Percentiles rank a stretch among this genome's conserved stretches.
Conservation (phyloP, 306 rosid genomes). For the Prinsepia uniflora region DNA sequence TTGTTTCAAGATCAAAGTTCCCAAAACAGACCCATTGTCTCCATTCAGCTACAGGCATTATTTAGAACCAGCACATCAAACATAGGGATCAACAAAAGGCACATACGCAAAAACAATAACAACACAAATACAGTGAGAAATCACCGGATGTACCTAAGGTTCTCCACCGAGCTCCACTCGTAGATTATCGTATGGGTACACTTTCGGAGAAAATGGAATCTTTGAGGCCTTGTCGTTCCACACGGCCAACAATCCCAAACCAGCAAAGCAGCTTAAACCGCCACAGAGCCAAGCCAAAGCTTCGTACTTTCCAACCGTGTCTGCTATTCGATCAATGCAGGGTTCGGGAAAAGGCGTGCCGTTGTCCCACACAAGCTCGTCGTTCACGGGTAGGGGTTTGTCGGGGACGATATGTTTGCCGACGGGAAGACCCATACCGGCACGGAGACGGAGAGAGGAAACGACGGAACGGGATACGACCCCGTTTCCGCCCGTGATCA, state of each 20-base stretch:
- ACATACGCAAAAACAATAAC: constrained; percentile 37
- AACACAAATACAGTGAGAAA: constrained; percentile 13
- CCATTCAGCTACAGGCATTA: constrained; percentile 31
- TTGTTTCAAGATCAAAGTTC: neutral
- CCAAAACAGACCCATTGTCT: constrained; percentile 1
- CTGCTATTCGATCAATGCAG: constrained; percentile 93
- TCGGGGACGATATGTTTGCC: constrained; percentile 85
- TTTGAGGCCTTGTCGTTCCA: constrained; percentile 93
- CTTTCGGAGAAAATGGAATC: constrained; percentile 84
- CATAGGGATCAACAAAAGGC: constrained; percentile 31
- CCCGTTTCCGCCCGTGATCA: constrained; percentile 75
- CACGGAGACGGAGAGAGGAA: constrained; percentile 72
- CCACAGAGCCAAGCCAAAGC: constrained; percentile 98
- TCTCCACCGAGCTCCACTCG: constrained; percentile 92
- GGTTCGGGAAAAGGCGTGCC: constrained; percentile 94
- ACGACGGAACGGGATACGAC: constrained; percentile 65
- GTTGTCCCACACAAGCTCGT: constrained; percentile 90
- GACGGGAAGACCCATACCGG: constrained; percentile 90
- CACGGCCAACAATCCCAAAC: constrained; percentile 69
- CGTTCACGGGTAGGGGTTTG: constrained; percentile 67
- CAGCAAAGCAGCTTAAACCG: constrained; percentile 70
- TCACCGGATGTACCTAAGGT: constrained; percentile 41
- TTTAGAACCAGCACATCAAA: constrained; percentile 25
- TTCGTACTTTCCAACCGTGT: constrained; percentile 93
- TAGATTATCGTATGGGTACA: constrained; percentile 84